phyloP scores from a whole-genome alignment of 2,329 filamentous ascomycete species.

The Penicillium rolfsii region DNA sequence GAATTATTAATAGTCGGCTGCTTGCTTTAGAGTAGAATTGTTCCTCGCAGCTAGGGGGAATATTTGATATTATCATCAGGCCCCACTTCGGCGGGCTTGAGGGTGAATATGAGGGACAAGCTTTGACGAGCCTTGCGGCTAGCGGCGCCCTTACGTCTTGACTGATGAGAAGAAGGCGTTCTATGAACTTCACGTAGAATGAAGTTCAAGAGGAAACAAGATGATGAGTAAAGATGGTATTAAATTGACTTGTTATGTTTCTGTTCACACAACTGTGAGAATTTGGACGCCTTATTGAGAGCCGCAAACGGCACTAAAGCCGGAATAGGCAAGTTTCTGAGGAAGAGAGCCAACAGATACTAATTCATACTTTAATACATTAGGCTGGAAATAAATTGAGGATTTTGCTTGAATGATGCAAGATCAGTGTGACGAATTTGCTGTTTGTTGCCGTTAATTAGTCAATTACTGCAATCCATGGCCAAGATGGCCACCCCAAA shows the following conservation, averaged over 20 bases:
- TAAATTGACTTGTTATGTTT: neutral
- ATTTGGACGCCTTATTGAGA: neutral
- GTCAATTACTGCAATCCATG: too few species aligned
- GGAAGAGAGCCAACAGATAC: neutral
- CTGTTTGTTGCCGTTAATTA: too few species aligned
- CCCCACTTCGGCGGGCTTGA: neutral
- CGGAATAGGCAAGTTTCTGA: neutral
- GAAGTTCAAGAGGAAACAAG: neutral
- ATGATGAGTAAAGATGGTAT: neutral
- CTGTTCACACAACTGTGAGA: neutral
- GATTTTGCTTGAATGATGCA: neutral
- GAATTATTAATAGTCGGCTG: neutral
- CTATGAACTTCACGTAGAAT: neutral
- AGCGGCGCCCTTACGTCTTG: neutral
- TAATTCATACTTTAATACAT: neutral
- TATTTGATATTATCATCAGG: conserved; percentile 6
- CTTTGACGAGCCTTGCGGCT: neutral
- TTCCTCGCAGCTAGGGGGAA: neutral
- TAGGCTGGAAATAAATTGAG: neutral
- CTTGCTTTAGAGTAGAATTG: neutral
- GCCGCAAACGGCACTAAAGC: neutral
- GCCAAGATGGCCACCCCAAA: too few species aligned
- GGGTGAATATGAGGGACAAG: neutral
- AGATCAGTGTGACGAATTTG: neutral
- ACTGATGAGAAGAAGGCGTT: neutral